Base-by-base conservation (phyloP, 2,329 filamentous ascomycete genomes). In the Coniochaeta hoffmannii region DNA sequence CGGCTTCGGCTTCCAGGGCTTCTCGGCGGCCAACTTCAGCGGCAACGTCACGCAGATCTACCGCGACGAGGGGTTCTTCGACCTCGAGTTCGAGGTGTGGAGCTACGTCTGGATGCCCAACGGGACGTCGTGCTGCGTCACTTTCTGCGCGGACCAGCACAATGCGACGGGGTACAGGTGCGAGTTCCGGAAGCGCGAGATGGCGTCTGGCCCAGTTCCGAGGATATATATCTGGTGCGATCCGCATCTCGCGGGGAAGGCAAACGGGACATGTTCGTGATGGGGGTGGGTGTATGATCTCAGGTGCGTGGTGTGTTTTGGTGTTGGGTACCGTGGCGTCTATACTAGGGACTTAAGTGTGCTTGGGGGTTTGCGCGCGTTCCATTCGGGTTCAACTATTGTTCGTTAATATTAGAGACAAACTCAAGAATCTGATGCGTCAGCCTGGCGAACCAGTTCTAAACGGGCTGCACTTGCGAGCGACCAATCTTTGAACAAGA, bases 1-100 rank as follows among this genome's bases (percentile, higher is more conserved):
- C 15, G 55, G 57, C 1, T 64, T 66, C 22, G 63, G 62, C 4
- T 71, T 72, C 62, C 69, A 71, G 53, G 68, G 57, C 8, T 71
- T 65, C 50, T 61, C 64, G 1, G 56, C 58, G 7, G 1, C 44
- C 2, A 59, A 65, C 38, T 69, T 62, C 56, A 28, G 14, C 2
- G 68, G 68, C 15, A 54, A 60, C 0, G 52, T 46, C 24, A 66
- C 68, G 4, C n/a, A 54, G 0, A 49, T 71, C 30, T 53, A 63
- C 36, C 28, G 22, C 11, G 53, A 63, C 4, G 63, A 67, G 49
- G 66, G 63, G 17, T 63, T 61, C 44, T 51, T 58, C 53, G 59
- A 67, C 50, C 38, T 68, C 8, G 35, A 30, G 4, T 58, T 66
- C 24, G 35, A 53, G 4, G 51, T 36, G 26, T 19, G 31, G 17